Conservation (phyloP, 1,139 yeast genomes). For the Saccharomyces hybrid region DNA sequence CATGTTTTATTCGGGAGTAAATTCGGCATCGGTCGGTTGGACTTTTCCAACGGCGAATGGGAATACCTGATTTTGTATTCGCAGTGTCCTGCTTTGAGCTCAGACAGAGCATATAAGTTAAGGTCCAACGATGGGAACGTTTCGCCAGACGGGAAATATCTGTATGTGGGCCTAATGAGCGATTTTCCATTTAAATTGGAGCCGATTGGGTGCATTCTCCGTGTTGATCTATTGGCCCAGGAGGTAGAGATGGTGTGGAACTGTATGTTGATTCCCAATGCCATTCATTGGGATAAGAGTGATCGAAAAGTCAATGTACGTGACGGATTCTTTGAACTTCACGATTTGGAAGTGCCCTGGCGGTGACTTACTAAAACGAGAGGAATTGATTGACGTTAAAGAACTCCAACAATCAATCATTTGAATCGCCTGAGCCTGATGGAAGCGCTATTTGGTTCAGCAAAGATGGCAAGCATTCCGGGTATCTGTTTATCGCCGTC, state of each 20-base stretch:
- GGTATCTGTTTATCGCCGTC: slow-evolving; percentile 56
- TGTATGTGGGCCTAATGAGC: slow-evolving; percentile 70
- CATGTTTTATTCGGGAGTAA: slow-evolving; percentile 46
- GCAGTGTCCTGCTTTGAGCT: slow-evolving; percentile 31
- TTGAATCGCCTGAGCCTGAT: slow-evolving; percentile 60
- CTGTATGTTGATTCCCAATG: slow-evolving; percentile 55
- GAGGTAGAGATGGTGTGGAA: slow-evolving; percentile 30
- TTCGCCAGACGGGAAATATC: slow-evolving; percentile 56
- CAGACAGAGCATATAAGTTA: slow-evolving; percentile 34
- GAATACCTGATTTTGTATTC: slow-evolving; percentile 39
- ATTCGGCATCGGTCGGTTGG: slow-evolving; percentile 48
- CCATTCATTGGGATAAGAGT: slow-evolving; percentile 51
- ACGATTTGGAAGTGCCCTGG: slow-evolving; percentile 46
- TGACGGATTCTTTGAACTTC: slow-evolving; percentile 63
- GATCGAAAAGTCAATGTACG: slow-evolving; percentile 47
- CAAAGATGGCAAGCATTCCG: slow-evolving; percentile 34
- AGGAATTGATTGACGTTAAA: slow-evolving; percentile 39
- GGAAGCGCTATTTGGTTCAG: slow-evolving; percentile 57
- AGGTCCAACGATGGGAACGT: slow-evolving; percentile 71
- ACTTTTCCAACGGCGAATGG: slow-evolving; percentile 39
- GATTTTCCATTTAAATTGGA: slow-evolving; percentile 36
- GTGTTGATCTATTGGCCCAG: slow-evolving; percentile 27
- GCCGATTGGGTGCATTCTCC: slow-evolving; percentile 32
- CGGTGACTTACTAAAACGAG: slow-evolving; percentile 36
- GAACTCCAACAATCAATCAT: slow-evolving; percentile 31